phyloP scores from a whole-genome alignment of 2,329 filamentous ascomycete species.

The Talaromyces sp. region DNA sequence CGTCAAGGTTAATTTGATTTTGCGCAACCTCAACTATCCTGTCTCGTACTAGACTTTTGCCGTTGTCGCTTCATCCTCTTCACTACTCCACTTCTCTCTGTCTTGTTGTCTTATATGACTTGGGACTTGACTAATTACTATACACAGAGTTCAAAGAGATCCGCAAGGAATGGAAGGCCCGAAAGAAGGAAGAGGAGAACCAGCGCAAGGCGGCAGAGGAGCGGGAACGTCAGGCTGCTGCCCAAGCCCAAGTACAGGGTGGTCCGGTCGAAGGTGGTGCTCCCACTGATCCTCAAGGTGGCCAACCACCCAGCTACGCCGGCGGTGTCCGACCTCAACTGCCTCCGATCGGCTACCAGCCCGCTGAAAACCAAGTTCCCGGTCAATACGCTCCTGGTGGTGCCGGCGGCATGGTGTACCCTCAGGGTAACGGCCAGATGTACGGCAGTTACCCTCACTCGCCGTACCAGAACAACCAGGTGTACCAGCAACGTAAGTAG shows the following conservation, averaged over 20 bases:
- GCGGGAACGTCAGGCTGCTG: constrained; percentile 64
- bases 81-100: not conserved
- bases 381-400: constrained; percentile 63
- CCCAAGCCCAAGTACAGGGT: constrained; percentile 51
- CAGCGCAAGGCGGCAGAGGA: constrained; percentile 88
- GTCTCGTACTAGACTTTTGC: not conserved
- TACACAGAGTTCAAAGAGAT: constrained; percentile 93
- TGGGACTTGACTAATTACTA: not conserved
- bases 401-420: constrained; percentile 45
- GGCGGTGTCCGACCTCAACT: constrained; percentile 60
- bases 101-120: not conserved
- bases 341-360: constrained; percentile 71
- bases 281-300: constrained; percentile 46
- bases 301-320: constrained; percentile 45
- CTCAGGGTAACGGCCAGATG: constrained; percentile 48
- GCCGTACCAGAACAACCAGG: constrained; percentile 49
- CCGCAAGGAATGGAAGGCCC: constrained; percentile 97
- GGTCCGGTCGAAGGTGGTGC: constrained; percentile 46
- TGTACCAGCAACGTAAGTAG: constrained; percentile 51
- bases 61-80: not conserved
- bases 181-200: constrained; percentile 97
- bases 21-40: constrained; percentile 18
- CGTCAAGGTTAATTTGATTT: constrained; percentile 44
- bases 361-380: constrained; percentile 52
- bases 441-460: constrained; percentile 50